Base-by-base conservation (phyloP, 805 yeast species). In the Nakazawaea anatomiae region DNA sequence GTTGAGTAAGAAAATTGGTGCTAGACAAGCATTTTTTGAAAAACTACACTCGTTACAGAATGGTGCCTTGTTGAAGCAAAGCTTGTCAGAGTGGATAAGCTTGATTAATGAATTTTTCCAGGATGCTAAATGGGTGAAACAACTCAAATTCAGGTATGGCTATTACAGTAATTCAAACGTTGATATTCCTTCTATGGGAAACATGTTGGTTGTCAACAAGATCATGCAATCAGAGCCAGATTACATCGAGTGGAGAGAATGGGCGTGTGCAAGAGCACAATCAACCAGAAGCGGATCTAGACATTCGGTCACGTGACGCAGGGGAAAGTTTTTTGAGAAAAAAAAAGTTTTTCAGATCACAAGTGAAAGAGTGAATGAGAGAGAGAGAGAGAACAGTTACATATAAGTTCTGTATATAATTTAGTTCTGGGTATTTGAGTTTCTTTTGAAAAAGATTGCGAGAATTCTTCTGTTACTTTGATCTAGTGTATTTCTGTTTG, bases 51-150 rank as follows among this genome's bases (percentile, higher is more conserved):
- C 66, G 27, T 65, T 74, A 44, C 86, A 82, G 56, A 66, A 75
- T 57, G 89, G 85, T 14, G 76, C 80, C 25, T 60, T 75, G 42
- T 60, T 75, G 67, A 61, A 72, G 44, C 64, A 72, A 38, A 85
- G 80, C 39, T 64, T 86, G 50, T 64, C 69, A 14, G 69, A 74
- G 18, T 82, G 87, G 76, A 67, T 79, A 12, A 74, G 69, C 11
- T 64, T 83, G 29, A 80, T 83, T 0, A 75, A 75, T 42, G 78
- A 74, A 42, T 63, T 84, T 50, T 71, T 85, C 36, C 72, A 73
- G 31, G 77, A 77, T 44, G 82, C 77, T 54, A 73, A 76, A 41
- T 87, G 95, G 92, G 74, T 80, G 48, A 69, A 76, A 36, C 79
- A 76, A 30, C 61, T 86, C 38, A 81, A 79, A 55, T 61, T 70